phyloP scores from a whole-genome alignment of 352 stramenopile genomes.

The Globisporangium iwayamae region DNA sequence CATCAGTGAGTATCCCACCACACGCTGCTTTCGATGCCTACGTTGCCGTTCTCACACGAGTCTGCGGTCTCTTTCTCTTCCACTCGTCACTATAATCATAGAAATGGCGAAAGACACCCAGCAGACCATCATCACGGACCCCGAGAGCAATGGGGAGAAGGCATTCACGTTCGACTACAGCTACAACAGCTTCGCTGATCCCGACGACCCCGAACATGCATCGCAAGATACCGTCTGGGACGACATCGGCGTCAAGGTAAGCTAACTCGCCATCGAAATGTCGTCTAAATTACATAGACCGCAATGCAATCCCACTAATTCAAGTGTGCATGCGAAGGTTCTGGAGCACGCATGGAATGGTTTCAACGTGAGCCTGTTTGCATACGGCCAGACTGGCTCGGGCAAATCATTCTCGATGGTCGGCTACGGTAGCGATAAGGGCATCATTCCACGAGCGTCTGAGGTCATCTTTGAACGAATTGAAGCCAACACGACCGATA shows the following conservation, averaged over 20 bases:
- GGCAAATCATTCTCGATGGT: slow-evolving; percentile 89
- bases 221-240: slow-evolving; percentile 85
- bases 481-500: slow-evolving; percentile 29
- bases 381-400: slow-evolving; percentile 83
- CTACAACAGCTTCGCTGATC: slow-evolving; percentile 78
- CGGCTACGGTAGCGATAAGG: slow-evolving; percentile 74
- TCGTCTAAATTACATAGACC: neutral
- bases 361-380: slow-evolving; percentile 88
- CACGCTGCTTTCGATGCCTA: no score
- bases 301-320: neutral
- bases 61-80: neutral
- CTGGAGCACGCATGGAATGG: slow-evolving; percentile 88
- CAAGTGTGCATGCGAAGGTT: slow-evolving; percentile 28
- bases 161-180: slow-evolving; percentile 88
- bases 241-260: slow-evolving; percentile 77
- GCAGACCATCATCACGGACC: slow-evolving; percentile 83
- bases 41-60: neutral
- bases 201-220: slow-evolving; percentile 52
- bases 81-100: slow-evolving; percentile 7
- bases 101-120: slow-evolving; percentile 78
- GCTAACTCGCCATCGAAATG: neutral
- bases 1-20: slow-evolving; percentile 39
- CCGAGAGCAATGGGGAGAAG: slow-evolving; percentile 70
- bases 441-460: slow-evolving; percentile 80
- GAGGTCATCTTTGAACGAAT: slow-evolving; percentile 86